Base-by-base conservation (phyloP, 768 basidiomycete genomes). In the Flagelloscypha sp. region DNA sequence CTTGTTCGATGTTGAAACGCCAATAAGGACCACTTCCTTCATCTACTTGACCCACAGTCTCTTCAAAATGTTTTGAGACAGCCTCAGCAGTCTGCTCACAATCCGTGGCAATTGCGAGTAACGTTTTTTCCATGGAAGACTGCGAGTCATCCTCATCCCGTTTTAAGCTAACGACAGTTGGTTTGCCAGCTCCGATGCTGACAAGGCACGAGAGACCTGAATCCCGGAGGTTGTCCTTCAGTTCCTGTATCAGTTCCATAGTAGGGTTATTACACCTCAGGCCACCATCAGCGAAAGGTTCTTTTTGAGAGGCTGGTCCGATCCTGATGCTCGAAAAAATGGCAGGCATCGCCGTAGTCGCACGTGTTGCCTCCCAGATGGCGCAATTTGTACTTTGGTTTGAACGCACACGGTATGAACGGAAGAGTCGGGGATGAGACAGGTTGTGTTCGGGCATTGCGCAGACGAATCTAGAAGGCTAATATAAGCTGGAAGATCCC, bases 361-460 rank as follows among this genome's bases (percentile, higher is more conserved):
- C 46, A 7, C 46, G 35, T 10, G 36, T 41, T 7, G 47, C 41
- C 22, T 48, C 46, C 46, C 46, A 48, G 12, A 48, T 47, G 15
- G 16, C 27, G 27, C 46, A 48, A 7, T 25, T 23, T 28, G 31
- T 18, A 23, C 9, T 23, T 8, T 23, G 9, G 9, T 35, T 11
- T 11, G 19, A 9, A 12, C 18, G 33, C 11, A 25, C 33, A 15
- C 9, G 12, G 33, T 35, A 35, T 22, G 33, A 24, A 17, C 33
- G 33, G 33, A 35, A 35, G n/a, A n/a, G n/a, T n/a, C n/a, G n/a
- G n/a, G n/a, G n/a, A 24, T 10, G 12, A n/a, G 9, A 9, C 33
- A 35, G 19, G 23, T 35, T 22, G 33, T 11, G 10, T 9, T 15
- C 33, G 11, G 33, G 33, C 19, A 35, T 20, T 12, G 33, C 33